These are phyloP conservation scores for Ogataea paraovalis DNA, from an alignment of 805 yeast species.

Conservation along the genomic window DNA sequence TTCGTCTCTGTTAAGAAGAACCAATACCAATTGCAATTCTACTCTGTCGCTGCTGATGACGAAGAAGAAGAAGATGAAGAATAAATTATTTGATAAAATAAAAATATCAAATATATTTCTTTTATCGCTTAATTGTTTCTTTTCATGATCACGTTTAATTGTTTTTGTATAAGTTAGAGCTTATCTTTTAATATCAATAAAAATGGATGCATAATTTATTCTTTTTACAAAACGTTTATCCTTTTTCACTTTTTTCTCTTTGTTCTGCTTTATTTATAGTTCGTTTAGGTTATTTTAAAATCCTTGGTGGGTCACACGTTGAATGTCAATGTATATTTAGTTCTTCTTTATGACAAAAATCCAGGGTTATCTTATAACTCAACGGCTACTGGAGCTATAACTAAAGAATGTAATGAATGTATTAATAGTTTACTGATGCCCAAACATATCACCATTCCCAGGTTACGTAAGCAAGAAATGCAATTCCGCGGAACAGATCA, in stretches of 20 bases:
- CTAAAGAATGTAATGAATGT: too few relatives aligned
- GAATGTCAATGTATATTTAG: neutral
- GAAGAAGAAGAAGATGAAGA: constrained; percentile 88
- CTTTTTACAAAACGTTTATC: neutral
- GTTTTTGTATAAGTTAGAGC: constrained; percentile 1
- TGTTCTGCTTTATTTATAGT: neutral
- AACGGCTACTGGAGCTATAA: neutral
- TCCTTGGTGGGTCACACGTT: neutral
- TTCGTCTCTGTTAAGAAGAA: constrained; percentile 93
- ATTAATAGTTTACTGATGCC: too few relatives aligned
- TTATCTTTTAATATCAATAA: neutral
- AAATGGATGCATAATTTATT: neutral
- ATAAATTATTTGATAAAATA: constrained; percentile 1
- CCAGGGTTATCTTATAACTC: neutral
- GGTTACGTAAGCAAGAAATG: too few relatives aligned
- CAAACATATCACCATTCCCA: too few relatives aligned
- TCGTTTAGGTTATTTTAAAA: neutral
- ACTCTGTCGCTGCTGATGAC: constrained; percentile 92
- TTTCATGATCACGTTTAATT: neutral
- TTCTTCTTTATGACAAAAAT: neutral
- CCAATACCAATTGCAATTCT: constrained; percentile 97
- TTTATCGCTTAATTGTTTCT: neutral
- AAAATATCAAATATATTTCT: too few relatives aligned
- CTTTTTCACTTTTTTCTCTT: neutral
- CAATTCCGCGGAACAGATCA: too few relatives aligned